phyloP scores from a whole-genome alignment of 2,329 filamentous ascomycete genomes.

The Arthrinium puccinioides region DNA sequence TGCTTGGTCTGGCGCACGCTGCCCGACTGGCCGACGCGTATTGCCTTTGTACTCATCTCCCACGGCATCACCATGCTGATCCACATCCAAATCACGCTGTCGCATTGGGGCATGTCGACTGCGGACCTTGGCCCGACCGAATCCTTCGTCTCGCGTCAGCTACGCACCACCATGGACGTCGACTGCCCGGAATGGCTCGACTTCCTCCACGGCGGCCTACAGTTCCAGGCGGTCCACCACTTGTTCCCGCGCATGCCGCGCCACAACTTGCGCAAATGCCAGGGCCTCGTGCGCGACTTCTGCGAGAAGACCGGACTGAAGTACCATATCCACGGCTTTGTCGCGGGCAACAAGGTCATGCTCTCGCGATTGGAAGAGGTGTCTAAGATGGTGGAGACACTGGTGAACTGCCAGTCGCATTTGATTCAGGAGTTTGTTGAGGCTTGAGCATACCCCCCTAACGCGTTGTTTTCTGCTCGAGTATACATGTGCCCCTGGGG shows the following conservation, averaged over 20 bases:
- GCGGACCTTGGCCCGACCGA: constrained; percentile 56
- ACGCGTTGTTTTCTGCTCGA: too few species aligned
- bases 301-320: constrained; percentile 57
- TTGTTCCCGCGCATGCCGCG: constrained; percentile 74
- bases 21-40: constrained; percentile 48
- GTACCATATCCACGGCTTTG: constrained; percentile 54
- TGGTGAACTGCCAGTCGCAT: constrained; percentile 48
- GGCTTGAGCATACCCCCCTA: too few species aligned
- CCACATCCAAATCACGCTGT: constrained; percentile 66
- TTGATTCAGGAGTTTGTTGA: constrained; percentile 21
- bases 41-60: constrained; percentile 55
- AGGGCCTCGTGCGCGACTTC: constrained; percentile 54
- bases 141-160: constrained; percentile 61
- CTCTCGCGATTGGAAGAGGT: constrained; percentile 43
- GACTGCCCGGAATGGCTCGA: constrained; percentile 85
- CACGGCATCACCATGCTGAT: constrained; percentile 61
- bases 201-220: constrained; percentile 80
- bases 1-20: constrained; percentile 53
- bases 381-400: constrained; percentile 50
- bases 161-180: constrained; percentile 72
- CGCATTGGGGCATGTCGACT: constrained; percentile 67
- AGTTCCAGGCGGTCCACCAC: constrained; percentile 87
- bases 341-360: constrained; percentile 54
- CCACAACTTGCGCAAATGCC: constrained; percentile 57
- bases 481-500: too few species aligned